Percentiles rank a stretch among this genome's conserved stretches.
phyloP scores from a whole-genome alignment of 306 rosid species.

The Prunus mume region DNA sequence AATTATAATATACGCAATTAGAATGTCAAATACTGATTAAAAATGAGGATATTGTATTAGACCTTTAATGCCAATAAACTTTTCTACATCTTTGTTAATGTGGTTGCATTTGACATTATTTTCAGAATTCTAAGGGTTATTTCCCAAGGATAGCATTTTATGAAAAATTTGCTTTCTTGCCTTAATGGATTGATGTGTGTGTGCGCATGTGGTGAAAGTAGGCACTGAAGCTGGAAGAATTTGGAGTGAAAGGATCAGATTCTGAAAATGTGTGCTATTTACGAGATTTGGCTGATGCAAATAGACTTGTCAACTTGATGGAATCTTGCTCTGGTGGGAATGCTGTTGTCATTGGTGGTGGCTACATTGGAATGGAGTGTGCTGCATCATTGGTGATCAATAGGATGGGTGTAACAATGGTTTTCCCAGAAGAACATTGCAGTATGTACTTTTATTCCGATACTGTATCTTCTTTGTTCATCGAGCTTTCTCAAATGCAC shows the following conservation, averaged over 20 bases:
- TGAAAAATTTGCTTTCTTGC: background rate
- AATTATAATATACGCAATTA: background rate
- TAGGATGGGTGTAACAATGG: slow-evolving; percentile 84
- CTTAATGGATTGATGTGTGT: background rate
- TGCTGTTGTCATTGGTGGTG: slow-evolving; percentile 98
- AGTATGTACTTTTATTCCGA: slow-evolving; percentile 48
- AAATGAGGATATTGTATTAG: background rate
- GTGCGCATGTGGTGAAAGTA: slow-evolving; percentile 23
- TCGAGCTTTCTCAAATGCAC: background rate
- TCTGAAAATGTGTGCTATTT: slow-evolving; percentile 92
- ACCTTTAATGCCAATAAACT: background rate
- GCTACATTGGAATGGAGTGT: slow-evolving; percentile 98
- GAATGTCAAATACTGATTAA: background rate
- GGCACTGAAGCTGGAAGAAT: slow-evolving; percentile 96
- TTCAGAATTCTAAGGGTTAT: background rate
- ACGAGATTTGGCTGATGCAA: slow-evolving; percentile 79
- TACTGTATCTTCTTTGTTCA: background rate
- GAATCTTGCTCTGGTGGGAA: slow-evolving; percentile 70
- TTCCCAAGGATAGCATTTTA: background rate
- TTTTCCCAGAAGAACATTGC: slow-evolving; percentile 98
- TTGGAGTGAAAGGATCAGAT: slow-evolving; percentile 92
- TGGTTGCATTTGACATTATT: background rate
- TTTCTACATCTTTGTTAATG: background rate
- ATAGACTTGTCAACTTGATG: slow-evolving; percentile 59
- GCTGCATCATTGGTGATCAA: slow-evolving; percentile 94